These are phyloP conservation scores for Bipolaris cookei DNA, from an alignment of 2,329 filamentous ascomycete genomes.

Conservation along the genomic window DNA sequence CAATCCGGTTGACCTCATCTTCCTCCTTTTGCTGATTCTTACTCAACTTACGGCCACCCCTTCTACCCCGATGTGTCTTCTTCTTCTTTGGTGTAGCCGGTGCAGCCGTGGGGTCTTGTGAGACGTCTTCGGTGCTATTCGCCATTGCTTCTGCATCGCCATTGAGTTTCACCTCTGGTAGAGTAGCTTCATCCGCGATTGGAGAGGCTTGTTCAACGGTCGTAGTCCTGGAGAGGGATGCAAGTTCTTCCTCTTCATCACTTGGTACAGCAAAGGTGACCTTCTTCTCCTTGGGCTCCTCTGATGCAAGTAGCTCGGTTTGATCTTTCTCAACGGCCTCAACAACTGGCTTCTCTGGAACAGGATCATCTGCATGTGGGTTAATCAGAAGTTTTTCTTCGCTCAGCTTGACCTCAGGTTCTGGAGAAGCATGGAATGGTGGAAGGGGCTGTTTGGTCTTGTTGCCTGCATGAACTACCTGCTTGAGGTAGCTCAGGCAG, in stretches of 20 bases:
- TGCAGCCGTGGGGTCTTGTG: constrained; percentile 30
- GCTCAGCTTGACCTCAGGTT: constrained; percentile 5
- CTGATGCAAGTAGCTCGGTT: constrained; percentile 10
- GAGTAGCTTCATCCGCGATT: constrained; percentile 20
- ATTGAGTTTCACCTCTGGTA: constrained; percentile 8
- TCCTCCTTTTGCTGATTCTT: constrained; percentile 49
- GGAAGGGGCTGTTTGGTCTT: constrained; percentile 11
- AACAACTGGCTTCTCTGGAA: constrained; percentile 7
- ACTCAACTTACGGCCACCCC: constrained; percentile 56
- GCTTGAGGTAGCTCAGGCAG: constrained; percentile 25
- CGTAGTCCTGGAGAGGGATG: constrained; percentile 44
- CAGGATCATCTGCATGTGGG: constrained; percentile 9
- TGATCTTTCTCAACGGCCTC: constrained; percentile 13
- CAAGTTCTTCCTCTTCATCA: constrained; percentile 42
- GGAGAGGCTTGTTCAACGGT: constrained; percentile 39
- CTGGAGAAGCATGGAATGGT: constrained; percentile 14
- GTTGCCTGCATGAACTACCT: constrained; percentile 19
- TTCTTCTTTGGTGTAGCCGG: constrained; percentile 53
- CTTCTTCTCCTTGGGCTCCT: constrained; percentile 41
- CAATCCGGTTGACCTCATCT: constrained; percentile 47
- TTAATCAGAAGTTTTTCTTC: constrained; percentile 9
- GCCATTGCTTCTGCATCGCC: constrained; percentile 15
- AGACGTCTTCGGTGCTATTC: constrained; percentile 24
- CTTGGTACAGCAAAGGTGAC: constrained; percentile 43
- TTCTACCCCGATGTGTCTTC: constrained; percentile 58